Base-by-base conservation (phyloP, 768 basidiomycete species). In the Suillus spraguei region DNA sequence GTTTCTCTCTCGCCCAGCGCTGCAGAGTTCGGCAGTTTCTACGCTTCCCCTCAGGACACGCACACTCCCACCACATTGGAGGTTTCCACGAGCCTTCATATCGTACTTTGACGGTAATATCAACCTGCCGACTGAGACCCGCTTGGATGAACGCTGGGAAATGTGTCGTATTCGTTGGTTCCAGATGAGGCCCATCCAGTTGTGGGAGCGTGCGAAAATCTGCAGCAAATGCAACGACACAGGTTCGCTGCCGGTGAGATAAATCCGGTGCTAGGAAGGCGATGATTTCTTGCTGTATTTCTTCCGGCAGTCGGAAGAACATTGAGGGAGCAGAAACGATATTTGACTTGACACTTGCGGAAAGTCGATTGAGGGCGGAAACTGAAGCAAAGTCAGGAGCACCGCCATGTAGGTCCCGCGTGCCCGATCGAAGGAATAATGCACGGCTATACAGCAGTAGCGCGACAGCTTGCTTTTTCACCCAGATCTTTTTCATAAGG, bases 261-360 rank as follows among this genome's bases (percentile, higher is more conserved):
- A 90, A 80, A 0, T 72, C 77, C 17, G 87, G 87, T 5, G 86
- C 83, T 24, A 88, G 72, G 67, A 83, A 82, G 14, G 85, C 82
- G 39, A 90, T 78, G 42, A 87, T 82, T 69, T 86, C 70, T 13
- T 85, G 80, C 61, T 84, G 82, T 8, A 90, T 74, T 70, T 90
- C 89, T 10, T 71, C 72, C 3, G 89, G 89, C 14, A 90, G 73
- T n/a, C 65, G 41, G 33, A 69, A 65, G 68, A 85, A 82, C 8
- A 77, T 71, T 64, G 69, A 67, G 17, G 64, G 64, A 4, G 41
- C 22, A 11, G 32, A 53, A 28, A 61, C n/a, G 24, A 14, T 20
- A 14, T 56, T 13, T 60, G 49, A 53, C 17, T 64, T 14, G 55
- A 64, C 38, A 22, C 59, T 61, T 13, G 47, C 58, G 5, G 67